A percentile compares a stretch with the other conserved stretches of the same genome.
Evolutionary conservation across 306 rosid species (phyloP).

Genomic region (Rosa rugosa): DNA sequence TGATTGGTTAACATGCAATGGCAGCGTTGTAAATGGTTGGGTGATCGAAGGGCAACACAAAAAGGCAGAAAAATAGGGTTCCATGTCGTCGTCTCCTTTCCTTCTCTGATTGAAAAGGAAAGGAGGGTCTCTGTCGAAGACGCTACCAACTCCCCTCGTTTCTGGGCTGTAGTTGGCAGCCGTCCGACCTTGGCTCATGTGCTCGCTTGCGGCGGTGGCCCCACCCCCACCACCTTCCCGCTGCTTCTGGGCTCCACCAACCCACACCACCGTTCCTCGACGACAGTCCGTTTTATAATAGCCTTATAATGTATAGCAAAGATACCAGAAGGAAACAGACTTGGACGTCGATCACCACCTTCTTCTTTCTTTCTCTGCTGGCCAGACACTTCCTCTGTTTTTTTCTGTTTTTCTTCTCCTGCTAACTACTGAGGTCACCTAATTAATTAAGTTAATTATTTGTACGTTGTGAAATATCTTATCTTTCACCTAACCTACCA

Average conservation of each 20-base stretch:
- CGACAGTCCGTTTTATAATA: neutral
- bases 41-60: neutral
- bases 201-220: slow-evolving; percentile 67
- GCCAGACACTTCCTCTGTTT: neutral
- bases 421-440: slow-evolving; percentile 1
- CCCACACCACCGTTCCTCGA: slow-evolving; percentile 14
- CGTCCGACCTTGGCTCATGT: slow-evolving; percentile 69
- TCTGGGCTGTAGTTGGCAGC: slow-evolving; percentile 68
- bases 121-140: slow-evolving; percentile 25
- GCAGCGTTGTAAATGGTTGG: neutral
- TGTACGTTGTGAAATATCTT: neutral
- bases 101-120: neutral
- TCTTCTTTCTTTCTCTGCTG: neutral
- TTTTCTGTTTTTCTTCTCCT: neutral
- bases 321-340: neutral
- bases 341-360: neutral
- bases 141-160: slow-evolving; percentile 55
- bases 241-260: slow-evolving; percentile 33
- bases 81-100: neutral
- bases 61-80: neutral
- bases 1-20: neutral
- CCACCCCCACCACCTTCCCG: slow-evolving; percentile 28
- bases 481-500: neutral
- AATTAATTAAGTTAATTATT: neutral
- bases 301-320: neutral